These are phyloP conservation scores for Ulota crispa DNA, from an alignment of 225 moss, liverwort and hornwort species.

Conservation along the genomic window DNA sequence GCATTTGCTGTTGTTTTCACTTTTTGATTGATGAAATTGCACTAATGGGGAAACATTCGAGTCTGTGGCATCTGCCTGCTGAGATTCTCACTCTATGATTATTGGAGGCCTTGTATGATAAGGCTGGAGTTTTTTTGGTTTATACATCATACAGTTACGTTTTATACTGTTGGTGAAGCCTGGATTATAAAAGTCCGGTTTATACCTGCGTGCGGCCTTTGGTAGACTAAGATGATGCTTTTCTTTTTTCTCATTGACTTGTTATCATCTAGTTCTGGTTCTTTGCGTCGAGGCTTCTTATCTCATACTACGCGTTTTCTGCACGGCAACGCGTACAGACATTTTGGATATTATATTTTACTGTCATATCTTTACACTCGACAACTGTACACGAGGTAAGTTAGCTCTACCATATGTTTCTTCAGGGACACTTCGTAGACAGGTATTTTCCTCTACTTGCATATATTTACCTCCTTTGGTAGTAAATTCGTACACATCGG, in stretches of 20 bases:
- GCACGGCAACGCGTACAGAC: slow-evolving; percentile 27
- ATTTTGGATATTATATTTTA: slow-evolving; percentile 1
- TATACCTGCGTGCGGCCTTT: background rate
- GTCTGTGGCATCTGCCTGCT: slow-evolving; percentile 4
- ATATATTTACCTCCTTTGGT: background rate
- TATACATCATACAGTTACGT: background rate
- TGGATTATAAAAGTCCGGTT: background rate
- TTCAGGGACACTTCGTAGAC: slow-evolving; percentile 2
- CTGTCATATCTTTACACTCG: background rate
- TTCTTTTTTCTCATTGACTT: background rate
- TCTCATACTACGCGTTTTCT: background rate
- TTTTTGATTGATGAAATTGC: background rate
- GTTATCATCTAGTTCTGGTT: background rate
- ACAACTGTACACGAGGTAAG: background rate
- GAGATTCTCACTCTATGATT: background rate
- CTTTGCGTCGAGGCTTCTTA: slow-evolving; percentile 7
- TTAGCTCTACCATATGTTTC: background rate
- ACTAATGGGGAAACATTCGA: background rate
- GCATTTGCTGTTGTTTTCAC: background rate
- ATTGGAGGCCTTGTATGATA: background rate
- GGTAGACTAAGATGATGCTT: slow-evolving; percentile 7
- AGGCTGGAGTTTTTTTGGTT: background rate
- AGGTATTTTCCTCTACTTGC: background rate
- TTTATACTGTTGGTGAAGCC: background rate
- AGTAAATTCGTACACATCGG: background rate